These are phyloP conservation scores for Candida maris DNA, from an alignment of 805 yeast species.

Conservation along the genomic window DNA sequence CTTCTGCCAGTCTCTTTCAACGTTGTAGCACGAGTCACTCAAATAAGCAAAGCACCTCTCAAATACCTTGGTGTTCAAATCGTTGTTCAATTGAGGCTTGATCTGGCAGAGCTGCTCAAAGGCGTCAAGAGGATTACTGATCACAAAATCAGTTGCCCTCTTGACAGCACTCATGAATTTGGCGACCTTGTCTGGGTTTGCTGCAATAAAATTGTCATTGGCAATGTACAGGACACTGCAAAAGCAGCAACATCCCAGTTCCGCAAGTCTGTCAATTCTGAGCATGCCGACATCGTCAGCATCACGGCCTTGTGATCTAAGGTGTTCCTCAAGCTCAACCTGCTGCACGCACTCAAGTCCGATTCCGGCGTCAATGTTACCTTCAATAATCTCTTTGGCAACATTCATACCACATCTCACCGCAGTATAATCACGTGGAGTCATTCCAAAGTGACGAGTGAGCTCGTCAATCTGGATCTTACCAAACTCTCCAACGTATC, in stretches of 20 bases:
- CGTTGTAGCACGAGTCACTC: slow-evolving; percentile 49
- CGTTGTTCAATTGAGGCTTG: slow-evolving; percentile 44
- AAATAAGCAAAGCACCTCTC: slow-evolving; percentile 55
- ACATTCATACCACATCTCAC: slow-evolving; percentile 60
- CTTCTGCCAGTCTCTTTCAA: slow-evolving; percentile 54
- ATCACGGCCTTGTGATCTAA: slow-evolving; percentile 40
- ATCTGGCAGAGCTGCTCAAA: slow-evolving; percentile 44
- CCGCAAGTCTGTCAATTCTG: slow-evolving; percentile 53
- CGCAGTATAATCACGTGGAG: slow-evolving; percentile 52
- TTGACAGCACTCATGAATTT: slow-evolving; percentile 47
- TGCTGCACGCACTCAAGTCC: slow-evolving; percentile 60
- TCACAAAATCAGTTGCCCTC: slow-evolving; percentile 47
- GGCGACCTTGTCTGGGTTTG: slow-evolving; percentile 43
- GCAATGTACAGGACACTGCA: slow-evolving; percentile 52
- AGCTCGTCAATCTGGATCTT: slow-evolving; percentile 56
- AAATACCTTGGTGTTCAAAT: slow-evolving; percentile 42
- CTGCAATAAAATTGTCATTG: slow-evolving; percentile 46
- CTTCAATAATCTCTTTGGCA: slow-evolving; percentile 52
- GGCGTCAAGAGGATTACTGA: slow-evolving; percentile 41
- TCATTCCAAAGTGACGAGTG: slow-evolving; percentile 53
- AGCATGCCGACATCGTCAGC: slow-evolving; percentile 49
- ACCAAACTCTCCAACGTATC: slow-evolving; percentile 59
- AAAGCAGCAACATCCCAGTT: slow-evolving; percentile 57
- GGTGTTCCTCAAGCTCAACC: slow-evolving; percentile 52
- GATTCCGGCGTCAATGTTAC: slow-evolving; percentile 54